A percentile compares a stretch with the other conserved stretches of the same genome.
These are phyloP conservation scores for Mycena epipterygia DNA, from an alignment of 768 basidiomycete genomes.

Conservation along the genomic window DNA sequence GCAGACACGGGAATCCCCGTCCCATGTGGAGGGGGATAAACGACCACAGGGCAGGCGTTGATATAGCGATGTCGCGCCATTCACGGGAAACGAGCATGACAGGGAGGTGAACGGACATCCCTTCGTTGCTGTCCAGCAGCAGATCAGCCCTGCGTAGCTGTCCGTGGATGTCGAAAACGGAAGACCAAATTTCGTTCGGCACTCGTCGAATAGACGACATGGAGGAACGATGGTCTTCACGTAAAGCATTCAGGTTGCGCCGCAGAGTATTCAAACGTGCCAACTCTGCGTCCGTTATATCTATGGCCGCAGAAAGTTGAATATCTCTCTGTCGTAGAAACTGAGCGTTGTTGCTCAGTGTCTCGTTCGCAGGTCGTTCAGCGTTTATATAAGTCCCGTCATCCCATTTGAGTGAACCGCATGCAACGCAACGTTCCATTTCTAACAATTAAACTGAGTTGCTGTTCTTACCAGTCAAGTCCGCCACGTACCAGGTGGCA, in stretches of 20 bases:
- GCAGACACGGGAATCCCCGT: background rate
- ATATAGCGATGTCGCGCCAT: background rate
- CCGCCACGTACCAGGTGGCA: too few relatives aligned
- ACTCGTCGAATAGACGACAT: background rate
- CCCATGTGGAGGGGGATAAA: conserved; percentile 7
- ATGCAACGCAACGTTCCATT: background rate
- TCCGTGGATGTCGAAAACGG: background rate
- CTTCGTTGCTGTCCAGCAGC: background rate
- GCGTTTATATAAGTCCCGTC: background rate
- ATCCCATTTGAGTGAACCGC: background rate
- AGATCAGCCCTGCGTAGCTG: background rate
- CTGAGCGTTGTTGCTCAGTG: background rate
- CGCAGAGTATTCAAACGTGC: background rate
- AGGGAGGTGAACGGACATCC: background rate
- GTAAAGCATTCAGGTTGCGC: background rate
- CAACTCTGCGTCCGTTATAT: background rate
- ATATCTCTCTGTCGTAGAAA: background rate
- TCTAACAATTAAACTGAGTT: too few relatives aligned
- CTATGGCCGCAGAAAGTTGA: background rate
- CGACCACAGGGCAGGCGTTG: background rate
- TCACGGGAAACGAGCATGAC: background rate
- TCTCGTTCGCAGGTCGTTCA: background rate
- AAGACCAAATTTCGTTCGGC: background rate
- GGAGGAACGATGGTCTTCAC: background rate
- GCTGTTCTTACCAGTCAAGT: too few relatives aligned